Base-by-base conservation (phyloP, 2,329 filamentous ascomycete genomes). In the Cytospora mali region DNA sequence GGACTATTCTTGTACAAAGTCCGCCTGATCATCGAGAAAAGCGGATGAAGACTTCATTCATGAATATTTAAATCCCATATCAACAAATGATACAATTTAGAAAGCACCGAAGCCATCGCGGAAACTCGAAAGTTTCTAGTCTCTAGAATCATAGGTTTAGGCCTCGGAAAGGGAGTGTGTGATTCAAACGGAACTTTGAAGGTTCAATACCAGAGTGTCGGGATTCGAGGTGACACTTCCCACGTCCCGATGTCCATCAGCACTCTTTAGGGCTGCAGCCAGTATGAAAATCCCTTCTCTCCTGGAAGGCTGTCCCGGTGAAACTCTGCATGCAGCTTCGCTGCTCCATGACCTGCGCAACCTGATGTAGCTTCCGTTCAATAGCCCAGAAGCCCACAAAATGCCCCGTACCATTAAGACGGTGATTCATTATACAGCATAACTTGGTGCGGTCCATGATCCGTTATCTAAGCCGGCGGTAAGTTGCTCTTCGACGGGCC, bases 401-500 rank as follows among this genome's bases (percentile, higher is more conserved):
- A n/a, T 5, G 10, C 39, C 18, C 35, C 16, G 6, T 18, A 7
- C 18, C n/a, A 42, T 9, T 16, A 9, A 7, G 16, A 33, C 9
- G 18, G 39, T 7, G 18, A 21, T 21, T 21, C 16, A 6, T 39
- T 39, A 14, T 1, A 2, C 39, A 21, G 2, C n/a, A 46, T 16
- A 9, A 3, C 16, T 3, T 10, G n/a, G 7, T 21, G 23, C 16
- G 9, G 2, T 23, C n/a, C 42, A 23, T 10, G n/a, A 46, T 21
- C 13, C 9, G 2, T 46, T 11, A 4, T 3, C 10, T 23, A 46
- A 21, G 42, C 42, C n/a, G 42, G 42, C n/a, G 42, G 42, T 42
- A 75, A 58, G 49, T 72, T 72, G 3, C 61, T 66, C 66, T 75
- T 77, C 1, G 74, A 68, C 9, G 76, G 76, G 0, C 76, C 76